Evolutionary conservation across 768 basidiomycete species (phyloP), one percentile per base, ranked within the genome.

Genomic region (Cyclocybe cylindracea): DNA sequence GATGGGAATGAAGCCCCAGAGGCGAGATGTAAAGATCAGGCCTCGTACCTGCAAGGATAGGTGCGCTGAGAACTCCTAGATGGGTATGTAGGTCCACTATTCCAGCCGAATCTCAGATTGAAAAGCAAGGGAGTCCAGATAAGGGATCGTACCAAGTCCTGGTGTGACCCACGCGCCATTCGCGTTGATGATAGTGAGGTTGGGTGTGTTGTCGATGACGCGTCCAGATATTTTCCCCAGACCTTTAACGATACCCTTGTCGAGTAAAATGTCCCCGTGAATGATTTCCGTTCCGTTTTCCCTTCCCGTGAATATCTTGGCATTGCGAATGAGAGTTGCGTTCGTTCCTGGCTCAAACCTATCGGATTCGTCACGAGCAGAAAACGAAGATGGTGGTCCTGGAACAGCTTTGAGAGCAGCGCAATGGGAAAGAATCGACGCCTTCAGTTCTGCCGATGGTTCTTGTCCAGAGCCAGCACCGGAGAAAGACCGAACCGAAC

Each of bases 41-140:
- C 58, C 50, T 52, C 33, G 47, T 44, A 76, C 68, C 78, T 50
- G 64, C 76, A 78, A 55, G 59, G 41, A 63, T 83, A 66, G 94
- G 94, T 10, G 78, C 63, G 39, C 86, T 83, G 55, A 80, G 66
- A 5, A 95, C 71, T 3, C 91, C 94, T 38, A 94, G 68, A 64
- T 94, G 92, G 4, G 91, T 90, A 66, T 92, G 84, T 58, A 89
- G 67, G 61, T 91, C 87, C 31, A 90, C 85, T 83, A 41, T 39
- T 19, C 37, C 41, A 46, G 10, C 9, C n/a, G 67, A 31, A 38
- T 14, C 52, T 24, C 24, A 24, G 24, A 3, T 24, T 24, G 24
- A 24, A 24, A 24, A 24, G 24, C 24, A 24, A 24, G 18, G 65
- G 44, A 33, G 58, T 57, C 41, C 43, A 61, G 11, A 48, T 24